Base-by-base conservation (phyloP, 257 asterid species). In the Nicotiana attenuata region DNA sequence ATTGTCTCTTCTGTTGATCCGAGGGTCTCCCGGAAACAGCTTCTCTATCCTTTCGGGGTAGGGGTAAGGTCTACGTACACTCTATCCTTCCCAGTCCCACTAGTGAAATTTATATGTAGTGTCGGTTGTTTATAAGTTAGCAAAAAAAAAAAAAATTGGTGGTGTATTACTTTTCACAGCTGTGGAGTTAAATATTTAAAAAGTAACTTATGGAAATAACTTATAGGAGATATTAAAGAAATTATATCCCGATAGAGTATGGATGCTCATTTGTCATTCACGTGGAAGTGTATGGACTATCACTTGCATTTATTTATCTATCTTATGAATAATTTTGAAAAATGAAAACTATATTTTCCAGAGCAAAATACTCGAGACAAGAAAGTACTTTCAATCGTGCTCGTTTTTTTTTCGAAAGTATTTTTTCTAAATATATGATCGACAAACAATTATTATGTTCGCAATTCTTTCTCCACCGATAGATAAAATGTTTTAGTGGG, bases 251-350 rank as follows among this genome's bases (percentile, higher is more conserved):
- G 78, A 73, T 47, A 73, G 22, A 73, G 1, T 22, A 47, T 73
- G 78, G 61, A 47, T 47, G 60, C 10, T 73, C 61, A 73, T 73
- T 73, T 73, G 61, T 24, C 41, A 73, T 22, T 73, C 61, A 73
- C 41, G 61, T 47, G 61, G 78, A 73, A 7, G 26, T 47, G 24
- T 47, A 22, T 45, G 60, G 38, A 6, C 78, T 60, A 45, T 71
- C 22, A 71, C 78, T 47, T 71, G 78, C 59, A 71, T 41, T 45
- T 71, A 41, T 45, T 24, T 45, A 13, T 29, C 10, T n/a, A 20
- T 69, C 31, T 5, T 26, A 68, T 10, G 56, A 17, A 67, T 66
- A 66, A 14, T 52, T 52, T 52, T 19, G 57, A 52, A 52, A 52
- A 33, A 5, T 33, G 38, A 33, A 33, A 33, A 33, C 56, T 55